Evolutionary conservation across 306 rosid species (phyloP), one percentile per base, ranked within the genome.

Genomic region (Quercus mongolica): DNA sequence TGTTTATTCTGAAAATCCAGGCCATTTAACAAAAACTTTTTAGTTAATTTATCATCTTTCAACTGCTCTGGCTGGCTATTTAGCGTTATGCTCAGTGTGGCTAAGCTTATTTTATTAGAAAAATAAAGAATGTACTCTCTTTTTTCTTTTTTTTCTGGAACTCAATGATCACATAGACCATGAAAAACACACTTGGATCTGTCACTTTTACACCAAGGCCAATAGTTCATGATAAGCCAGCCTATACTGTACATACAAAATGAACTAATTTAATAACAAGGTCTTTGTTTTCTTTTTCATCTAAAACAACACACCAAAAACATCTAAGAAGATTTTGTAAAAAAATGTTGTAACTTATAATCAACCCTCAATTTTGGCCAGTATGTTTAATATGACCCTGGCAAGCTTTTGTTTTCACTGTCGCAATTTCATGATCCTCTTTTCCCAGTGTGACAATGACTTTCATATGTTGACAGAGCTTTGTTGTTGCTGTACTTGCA

Each of bases 401-500:
- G 74, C 20, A 76, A 58, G 69, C 73, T 82, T 59, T 25, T 33
- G 56, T 56, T 73, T 31, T 82, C 38, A 73, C 52, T 75, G 25
- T 18, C 77, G 44, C 69, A 46, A 75, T 74, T 62, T 70, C 33
- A 68, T 56, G 72, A 63, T 78, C 19, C 2, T 76, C 76, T 85
- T 76, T 77, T 38, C 54, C 64, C 46, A 56, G 38, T 63, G n/a
- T 82, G 85, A 79, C 72, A 70, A 25, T 79, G 46, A 63, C 28
- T 85, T 12, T 75, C 82, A 8, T 35, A 59, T 71, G 78, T 78
- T 84, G 76, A 69, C 98, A 96, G 99, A 96, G 96, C 82, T 96
- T 96, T 83, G 80, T 96, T 51, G 86, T 96, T 82, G 99, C 93
- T 46, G 82, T 91, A 77, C 85, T 91, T 44, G 94, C 97, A 20